phyloP scores from a whole-genome alignment of 225 moss, liverwort and hornwort genomes.

The Asterella californica region DNA sequence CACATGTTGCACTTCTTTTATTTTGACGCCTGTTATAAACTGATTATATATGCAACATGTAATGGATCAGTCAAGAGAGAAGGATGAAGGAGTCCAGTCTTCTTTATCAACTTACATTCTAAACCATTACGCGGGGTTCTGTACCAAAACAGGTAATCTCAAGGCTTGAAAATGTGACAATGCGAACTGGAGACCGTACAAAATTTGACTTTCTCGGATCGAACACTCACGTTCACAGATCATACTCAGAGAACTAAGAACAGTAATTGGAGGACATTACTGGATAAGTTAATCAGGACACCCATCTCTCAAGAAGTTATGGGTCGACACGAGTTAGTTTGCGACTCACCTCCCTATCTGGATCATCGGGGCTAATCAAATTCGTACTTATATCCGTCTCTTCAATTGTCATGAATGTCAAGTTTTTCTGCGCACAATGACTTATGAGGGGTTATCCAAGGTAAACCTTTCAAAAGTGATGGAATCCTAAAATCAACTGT shows the following conservation, averaged over 20 bases:
- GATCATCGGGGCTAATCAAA: constrained; percentile 18
- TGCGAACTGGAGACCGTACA: too few species aligned
- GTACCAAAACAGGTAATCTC: too few species aligned
- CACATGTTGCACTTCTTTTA: constrained; percentile 39
- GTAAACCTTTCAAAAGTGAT: neutral
- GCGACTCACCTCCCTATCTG: constrained; percentile 26
- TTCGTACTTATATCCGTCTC: constrained; percentile 18
- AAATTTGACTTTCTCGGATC: too few species aligned
- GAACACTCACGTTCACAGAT: too few species aligned
- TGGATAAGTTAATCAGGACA: too few species aligned
- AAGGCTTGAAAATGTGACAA: too few species aligned
- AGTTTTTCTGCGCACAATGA: constrained; percentile 22
- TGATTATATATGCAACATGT: neutral
- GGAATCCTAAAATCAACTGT: neutral
- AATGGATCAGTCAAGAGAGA: neutral
- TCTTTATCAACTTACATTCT: too few species aligned
- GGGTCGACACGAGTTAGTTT: neutral
- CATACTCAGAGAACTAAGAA: too few species aligned
- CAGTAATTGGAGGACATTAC: too few species aligned
- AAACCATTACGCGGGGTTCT: too few species aligned
- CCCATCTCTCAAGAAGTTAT: neutral
- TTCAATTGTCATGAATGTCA: constrained; percentile 37
- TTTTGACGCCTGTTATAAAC: constrained; percentile 36
- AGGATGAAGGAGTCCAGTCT: neutral
- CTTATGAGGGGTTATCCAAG: neutral